Percentiles rank a stretch among this genome's conserved stretches.
Evolutionary conservation across 345 rosid genomes (phyloP).

Genomic region (Viola odorata): DNA sequence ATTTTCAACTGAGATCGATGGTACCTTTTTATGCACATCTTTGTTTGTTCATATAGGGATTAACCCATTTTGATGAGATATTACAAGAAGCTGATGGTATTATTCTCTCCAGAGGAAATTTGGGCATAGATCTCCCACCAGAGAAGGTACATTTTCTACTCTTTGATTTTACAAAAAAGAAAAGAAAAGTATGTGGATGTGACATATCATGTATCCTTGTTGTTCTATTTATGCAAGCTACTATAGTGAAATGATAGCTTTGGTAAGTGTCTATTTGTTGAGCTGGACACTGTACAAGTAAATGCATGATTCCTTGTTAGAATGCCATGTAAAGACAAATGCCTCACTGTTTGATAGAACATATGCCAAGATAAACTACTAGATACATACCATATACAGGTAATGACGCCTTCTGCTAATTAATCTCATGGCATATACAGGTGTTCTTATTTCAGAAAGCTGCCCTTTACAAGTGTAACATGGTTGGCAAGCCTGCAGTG

Average conservation of each 20-base stretch:
- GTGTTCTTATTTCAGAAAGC: constrained; percentile 94
- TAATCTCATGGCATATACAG: constrained; percentile 32
- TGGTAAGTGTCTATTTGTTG: too few relatives aligned
- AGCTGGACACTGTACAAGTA: too few relatives aligned
- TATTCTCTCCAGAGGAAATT: constrained; percentile 95
- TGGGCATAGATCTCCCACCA: constrained; percentile 97
- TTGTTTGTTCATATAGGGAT: constrained; percentile 44
- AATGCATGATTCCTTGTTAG: too few relatives aligned
- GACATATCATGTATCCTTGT: too few relatives aligned
- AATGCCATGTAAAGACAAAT: too few relatives aligned
- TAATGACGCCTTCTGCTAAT: constrained; percentile 11
- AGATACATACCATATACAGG: too few relatives aligned
- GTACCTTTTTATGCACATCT: background rate
- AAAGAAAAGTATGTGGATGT: too few relatives aligned
- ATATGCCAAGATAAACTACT: too few relatives aligned
- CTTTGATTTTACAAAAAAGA: constrained; percentile 10
- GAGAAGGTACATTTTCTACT: constrained; percentile 57
- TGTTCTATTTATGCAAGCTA: too few relatives aligned
- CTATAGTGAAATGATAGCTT: too few relatives aligned
- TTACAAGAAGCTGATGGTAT: constrained; percentile 98
- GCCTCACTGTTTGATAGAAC: too few relatives aligned
- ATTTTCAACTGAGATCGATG: background rate
- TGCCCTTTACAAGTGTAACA: constrained; percentile 93
- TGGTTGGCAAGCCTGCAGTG: constrained; percentile 97
- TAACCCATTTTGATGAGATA: constrained; percentile 95